Conservation (phyloP, 345 rosid genomes). For the Kandelia obovata region DNA sequence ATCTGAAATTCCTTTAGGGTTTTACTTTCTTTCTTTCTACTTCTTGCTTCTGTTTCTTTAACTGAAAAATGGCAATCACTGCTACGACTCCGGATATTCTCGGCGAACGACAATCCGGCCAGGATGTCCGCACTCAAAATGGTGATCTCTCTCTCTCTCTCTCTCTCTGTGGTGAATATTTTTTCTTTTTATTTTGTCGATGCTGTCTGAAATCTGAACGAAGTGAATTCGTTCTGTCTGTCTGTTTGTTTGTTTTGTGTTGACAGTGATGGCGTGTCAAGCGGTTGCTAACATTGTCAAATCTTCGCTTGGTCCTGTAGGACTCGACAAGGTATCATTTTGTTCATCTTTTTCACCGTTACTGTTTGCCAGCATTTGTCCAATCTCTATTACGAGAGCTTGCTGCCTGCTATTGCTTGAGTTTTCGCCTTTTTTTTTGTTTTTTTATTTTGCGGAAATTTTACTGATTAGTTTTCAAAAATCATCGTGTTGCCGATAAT, state of each 20-base stretch:
- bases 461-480: too few species aligned
- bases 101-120: slow-evolving; percentile 92
- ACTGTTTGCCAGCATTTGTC: too few species aligned
- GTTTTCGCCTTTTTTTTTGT: too few species aligned
- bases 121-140: slow-evolving; percentile 95
- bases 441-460: too few species aligned
- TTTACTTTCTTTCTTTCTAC: not conserved
- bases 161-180: not conserved
- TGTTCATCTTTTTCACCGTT: too few species aligned
- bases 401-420: too few species aligned
- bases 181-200: not conserved
- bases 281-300: slow-evolving; percentile 94
- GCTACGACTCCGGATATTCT: slow-evolving; percentile 73
- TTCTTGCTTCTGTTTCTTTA: not conserved
- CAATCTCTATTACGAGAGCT: not conserved
- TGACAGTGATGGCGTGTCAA: slow-evolving; percentile 84
- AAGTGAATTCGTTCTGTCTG: not conserved
- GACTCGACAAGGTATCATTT: slow-evolving; percentile 24
- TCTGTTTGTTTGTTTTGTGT: not conserved
- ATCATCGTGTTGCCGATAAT: too few species aligned
- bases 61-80: slow-evolving; percentile 48
- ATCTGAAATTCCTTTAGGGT: slow-evolving; percentile 13
- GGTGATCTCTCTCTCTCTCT: slow-evolving; percentile 36
- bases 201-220: not conserved
- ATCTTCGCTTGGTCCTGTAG: slow-evolving; percentile 94